phyloP scores from a whole-genome alignment of 306 rosid species.

The Vigna unguiculata region DNA sequence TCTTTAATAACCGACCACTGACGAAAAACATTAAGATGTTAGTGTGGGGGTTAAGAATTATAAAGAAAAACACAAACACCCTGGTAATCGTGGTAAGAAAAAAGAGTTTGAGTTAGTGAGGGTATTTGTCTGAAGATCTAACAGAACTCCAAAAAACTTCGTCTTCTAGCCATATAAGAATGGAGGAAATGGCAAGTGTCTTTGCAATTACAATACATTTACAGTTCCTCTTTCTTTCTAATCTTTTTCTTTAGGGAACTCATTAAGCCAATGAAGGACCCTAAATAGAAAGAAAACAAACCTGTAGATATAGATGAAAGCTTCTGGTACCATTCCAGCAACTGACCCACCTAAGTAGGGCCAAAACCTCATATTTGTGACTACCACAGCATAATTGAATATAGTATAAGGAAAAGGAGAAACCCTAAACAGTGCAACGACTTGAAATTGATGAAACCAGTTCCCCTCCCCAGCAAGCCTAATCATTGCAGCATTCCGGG shows the following conservation, averaged over 20 bases:
- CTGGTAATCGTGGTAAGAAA: neutral
- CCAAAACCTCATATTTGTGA: slow-evolving; percentile 91
- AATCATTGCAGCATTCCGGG: slow-evolving; percentile 84
- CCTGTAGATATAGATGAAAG: slow-evolving; percentile 96
- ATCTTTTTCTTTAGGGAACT: neutral
- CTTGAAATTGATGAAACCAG: slow-evolving; percentile 87
- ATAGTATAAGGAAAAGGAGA: slow-evolving; percentile 98
- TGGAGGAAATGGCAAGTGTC: neutral
- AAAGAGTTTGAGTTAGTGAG: neutral
- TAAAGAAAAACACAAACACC: neutral
- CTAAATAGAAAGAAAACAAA: slow-evolving; percentile 37
- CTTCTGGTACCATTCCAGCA: slow-evolving; percentile 97
- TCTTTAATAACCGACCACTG: slow-evolving; percentile 87
- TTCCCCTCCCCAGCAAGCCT: slow-evolving; percentile 95
- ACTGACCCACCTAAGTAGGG: slow-evolving; percentile 93
- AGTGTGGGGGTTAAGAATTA: neutral
- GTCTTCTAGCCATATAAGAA: neutral
- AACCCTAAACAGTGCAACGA: slow-evolving; percentile 86
- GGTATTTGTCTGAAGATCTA: neutral
- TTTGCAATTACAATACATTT: neutral
- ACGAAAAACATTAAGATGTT: neutral
- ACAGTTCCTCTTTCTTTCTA: neutral
- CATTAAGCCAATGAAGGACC: slow-evolving; percentile 5
- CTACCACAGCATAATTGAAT: slow-evolving; percentile 94
- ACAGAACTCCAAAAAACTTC: neutral